Conservation (phyloP, 2,329 filamentous ascomycete genomes). For the Paecilomyces formosus region DNA sequence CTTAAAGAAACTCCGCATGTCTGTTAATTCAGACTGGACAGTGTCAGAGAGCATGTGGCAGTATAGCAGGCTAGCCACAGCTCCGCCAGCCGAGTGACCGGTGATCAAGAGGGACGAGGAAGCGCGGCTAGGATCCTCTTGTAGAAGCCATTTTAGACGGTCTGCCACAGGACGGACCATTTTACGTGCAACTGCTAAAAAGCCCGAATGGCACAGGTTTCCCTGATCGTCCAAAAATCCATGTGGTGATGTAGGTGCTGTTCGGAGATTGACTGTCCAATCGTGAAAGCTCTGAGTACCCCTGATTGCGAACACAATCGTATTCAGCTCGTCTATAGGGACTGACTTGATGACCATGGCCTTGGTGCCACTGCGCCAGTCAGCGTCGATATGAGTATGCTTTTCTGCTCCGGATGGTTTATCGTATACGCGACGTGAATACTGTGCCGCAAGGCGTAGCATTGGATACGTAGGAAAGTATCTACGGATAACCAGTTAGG, state of each 20-base stretch:
- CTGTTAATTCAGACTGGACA: constrained; percentile 60
- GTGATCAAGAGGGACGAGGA: constrained; percentile 70
- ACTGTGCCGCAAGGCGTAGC: constrained; percentile 69
- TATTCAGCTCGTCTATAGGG: constrained; percentile 67
- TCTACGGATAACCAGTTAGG: constrained; percentile 27
- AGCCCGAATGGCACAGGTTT: constrained; percentile 75
- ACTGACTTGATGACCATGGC: constrained; percentile 80
- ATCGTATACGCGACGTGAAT: constrained; percentile 67
- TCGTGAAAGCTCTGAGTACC: constrained; percentile 75
- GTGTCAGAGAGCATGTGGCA: constrained; percentile 64
- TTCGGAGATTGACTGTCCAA: constrained; percentile 76
- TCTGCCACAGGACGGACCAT: constrained; percentile 69
- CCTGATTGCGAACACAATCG: constrained; percentile 76
- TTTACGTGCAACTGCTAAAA: constrained; percentile 64
- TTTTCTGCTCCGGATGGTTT: constrained; percentile 55
- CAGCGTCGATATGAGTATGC: constrained; percentile 62
- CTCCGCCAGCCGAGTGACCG: constrained; percentile 79
- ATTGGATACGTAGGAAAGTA: constrained; percentile 71
- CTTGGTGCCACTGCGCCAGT: constrained; percentile 69
- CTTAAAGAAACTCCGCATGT: constrained; percentile 63
- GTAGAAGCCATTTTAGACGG: constrained; percentile 60
- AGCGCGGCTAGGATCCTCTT: constrained; percentile 61
- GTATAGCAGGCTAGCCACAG: constrained; percentile 72
- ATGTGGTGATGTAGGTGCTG: constrained; percentile 55
- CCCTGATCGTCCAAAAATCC: constrained; percentile 70